Base-by-base conservation (phyloP, 1,284 basidiomycete species). In the Cryptococcus sp. region DNA sequence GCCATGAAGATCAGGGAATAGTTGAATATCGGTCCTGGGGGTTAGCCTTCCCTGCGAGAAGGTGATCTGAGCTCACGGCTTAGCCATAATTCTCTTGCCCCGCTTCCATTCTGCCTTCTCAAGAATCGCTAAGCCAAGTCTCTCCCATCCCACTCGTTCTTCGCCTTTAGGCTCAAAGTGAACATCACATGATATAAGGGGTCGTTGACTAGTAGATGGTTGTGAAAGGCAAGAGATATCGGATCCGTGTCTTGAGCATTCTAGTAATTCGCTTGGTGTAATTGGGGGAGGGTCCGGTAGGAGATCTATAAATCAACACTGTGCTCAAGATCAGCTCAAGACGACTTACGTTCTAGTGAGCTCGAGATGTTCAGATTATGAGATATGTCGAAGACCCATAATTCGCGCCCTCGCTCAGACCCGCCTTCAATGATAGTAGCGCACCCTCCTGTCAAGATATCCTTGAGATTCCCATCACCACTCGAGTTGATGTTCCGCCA, bases 21-120 rank as follows among this genome's bases (percentile, higher is more conserved):
- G 16, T 42, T 24, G 16, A 43, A 19, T 21, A 19, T 43, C 41
- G 7, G n/a, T 24, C 16, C 21, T 19, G 5, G 11, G 9, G 23
- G 7, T 43, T 24, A 43, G 41, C 41, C 5, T 22, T 14, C 11
- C 41, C 7, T 43, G 21, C 7, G 21, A 13, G 14, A 32, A 24
- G 16, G n/a, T 24, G 32, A 22, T 7, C n/a, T 7, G 1, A 37
- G 40, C 54, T 49, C 50, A 57, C 55, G 21, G 13, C 16, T 22
- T n/a, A 50, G 57, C 49, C 7, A 51, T 45, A 5, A 63, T 21
- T 22, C 66, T 39, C n/a, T 25, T 44, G 1, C 66, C 66, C 32
- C 18, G 31, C 18, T 49, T 50, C 64, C 66, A 69, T 13, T 56
- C 55, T 14, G 59, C 36, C 39, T 51, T 64, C 46, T 69, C 66